Conservation (phyloP, 768 basidiomycete genomes). For the Agrocybe pediades region DNA sequence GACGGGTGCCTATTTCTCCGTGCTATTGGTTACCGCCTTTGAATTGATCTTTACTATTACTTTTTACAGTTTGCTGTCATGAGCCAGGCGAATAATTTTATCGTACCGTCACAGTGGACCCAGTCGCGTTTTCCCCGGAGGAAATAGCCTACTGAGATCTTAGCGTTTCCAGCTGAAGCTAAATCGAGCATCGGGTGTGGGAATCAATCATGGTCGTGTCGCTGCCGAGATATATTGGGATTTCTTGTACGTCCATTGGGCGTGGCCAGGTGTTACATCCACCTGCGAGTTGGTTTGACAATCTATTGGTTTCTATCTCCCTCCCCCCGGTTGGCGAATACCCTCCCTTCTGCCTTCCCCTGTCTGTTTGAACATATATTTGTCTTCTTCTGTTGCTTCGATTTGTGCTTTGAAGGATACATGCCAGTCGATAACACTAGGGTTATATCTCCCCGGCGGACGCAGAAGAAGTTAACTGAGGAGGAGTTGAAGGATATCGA, state of each 20-base stretch:
- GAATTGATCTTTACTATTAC: no score
- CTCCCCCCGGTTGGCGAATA: no score
- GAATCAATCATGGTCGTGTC: neutral
- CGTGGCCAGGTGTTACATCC: no score
- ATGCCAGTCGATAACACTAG: constrained; percentile 49
- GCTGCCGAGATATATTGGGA: constrained; percentile 1
- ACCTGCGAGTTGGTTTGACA: no score
- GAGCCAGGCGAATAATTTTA: neutral
- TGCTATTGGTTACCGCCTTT: no score
- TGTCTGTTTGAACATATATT: no score
- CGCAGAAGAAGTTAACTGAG: constrained; percentile 46
- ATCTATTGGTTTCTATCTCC: no score
- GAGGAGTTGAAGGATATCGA: constrained; percentile 56
- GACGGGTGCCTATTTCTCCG: no score
- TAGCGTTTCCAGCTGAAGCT: neutral
- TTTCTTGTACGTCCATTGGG: neutral
- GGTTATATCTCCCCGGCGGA: constrained; percentile 35
- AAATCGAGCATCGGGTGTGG: neutral
- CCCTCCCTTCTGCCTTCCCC: no score
- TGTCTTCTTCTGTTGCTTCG: no score
- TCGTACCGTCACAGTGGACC: no score
- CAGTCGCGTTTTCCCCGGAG: neutral
- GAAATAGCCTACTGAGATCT: no score
- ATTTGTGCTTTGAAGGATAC: constrained; percentile 13
- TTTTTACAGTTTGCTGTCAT: neutral